Conservation (phyloP, 1,284 basidiomycete species). For the Moesziomyces aphidis region DNA sequence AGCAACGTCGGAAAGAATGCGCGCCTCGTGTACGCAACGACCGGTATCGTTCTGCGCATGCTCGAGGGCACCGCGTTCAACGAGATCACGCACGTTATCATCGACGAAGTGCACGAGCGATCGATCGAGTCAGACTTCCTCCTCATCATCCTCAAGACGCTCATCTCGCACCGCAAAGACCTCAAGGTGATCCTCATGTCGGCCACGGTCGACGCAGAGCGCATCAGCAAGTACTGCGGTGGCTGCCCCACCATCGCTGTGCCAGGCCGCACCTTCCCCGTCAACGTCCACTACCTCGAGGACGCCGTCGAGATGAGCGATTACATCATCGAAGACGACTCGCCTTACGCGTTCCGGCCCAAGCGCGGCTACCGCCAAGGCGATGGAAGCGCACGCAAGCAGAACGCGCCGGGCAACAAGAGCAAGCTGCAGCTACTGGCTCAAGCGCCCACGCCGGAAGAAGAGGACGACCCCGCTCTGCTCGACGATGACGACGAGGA, state of each 20-base stretch:
- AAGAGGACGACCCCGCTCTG: slow-evolving; percentile 79
- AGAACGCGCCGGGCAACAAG: slow-evolving; percentile 68
- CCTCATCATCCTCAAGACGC: slow-evolving; percentile 91
- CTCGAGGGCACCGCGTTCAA: slow-evolving; percentile 90
- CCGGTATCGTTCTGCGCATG: slow-evolving; percentile 97
- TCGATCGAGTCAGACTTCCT: slow-evolving; percentile 98
- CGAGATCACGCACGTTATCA: slow-evolving; percentile 91
- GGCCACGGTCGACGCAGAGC: slow-evolving; percentile 91
- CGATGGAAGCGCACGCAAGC: slow-evolving; percentile 36
- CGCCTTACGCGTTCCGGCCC: slow-evolving; percentile 77
- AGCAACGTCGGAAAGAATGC: slow-evolving; percentile 73
- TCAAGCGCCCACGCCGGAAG: slow-evolving; percentile 71
- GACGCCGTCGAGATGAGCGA: slow-evolving; percentile 88
- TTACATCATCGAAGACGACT: slow-evolving; percentile 82
- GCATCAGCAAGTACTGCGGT: slow-evolving; percentile 92
- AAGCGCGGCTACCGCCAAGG: slow-evolving; percentile 45
- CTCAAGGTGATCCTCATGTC: slow-evolving; percentile 97
- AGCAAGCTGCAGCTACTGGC: slow-evolving; percentile 75
- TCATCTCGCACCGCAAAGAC: slow-evolving; percentile 81
- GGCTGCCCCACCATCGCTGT: slow-evolving; percentile 82
- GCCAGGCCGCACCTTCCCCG: slow-evolving; percentile 97
- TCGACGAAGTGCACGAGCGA: slow-evolving; percentile 92
- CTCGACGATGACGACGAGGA: slow-evolving; percentile 82
- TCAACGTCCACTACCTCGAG: slow-evolving; percentile 87
- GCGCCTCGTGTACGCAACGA: slow-evolving; percentile 75